Base-by-base conservation (phyloP, 768 basidiomycete species). In the Boletus vinaceobasis region DNA sequence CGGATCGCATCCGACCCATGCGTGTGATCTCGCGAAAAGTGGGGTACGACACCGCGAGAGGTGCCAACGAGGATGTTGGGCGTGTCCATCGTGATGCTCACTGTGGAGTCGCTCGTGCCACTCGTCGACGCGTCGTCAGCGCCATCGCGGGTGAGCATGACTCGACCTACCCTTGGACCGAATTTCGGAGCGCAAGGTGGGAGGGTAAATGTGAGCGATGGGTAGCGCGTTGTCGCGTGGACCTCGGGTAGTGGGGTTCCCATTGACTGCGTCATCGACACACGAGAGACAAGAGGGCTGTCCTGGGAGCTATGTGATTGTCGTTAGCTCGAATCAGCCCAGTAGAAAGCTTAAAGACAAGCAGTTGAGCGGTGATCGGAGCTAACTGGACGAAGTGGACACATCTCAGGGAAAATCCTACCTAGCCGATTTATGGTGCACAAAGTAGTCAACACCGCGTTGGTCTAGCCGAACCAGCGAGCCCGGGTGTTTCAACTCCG, bases 21-120 rank as follows among this genome's bases (percentile, higher is more conserved):
- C 23, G 77, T 69, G 52, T 88, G 81, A 61, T 90, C 88, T 42
- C 81, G 73, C 7, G 87, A 85, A 6, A 92, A 73, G 68, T 93
- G 90, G 0, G 86, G 86, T 0, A 93, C 75, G 27, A 86, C 75
- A 0, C 90, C 90, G 14, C 90, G 83, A 40, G 86, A 86, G 5
- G 89, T 89, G 4, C 77, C 68, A 0, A 83, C 76, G 26, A 90
- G 65, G 43, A 88, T 55, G 3, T 77, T 79, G 1, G 90, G 90
- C 0, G 90, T 91, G 32, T 71, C 62, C 19, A 88, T 74, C 13
- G 74, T 65, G 40, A 81, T 65, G 49, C 14, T 35, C 21, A n/a
- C 9, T 43, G 32, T 45, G 44, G 47, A 2, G 4, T 21, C 43
- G 6, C 4, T 13, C 48, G 45, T 9, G 15, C 29, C 14, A 26